phyloP scores from a whole-genome alignment of 176 grass and related monocot genomes.

The Ensete glaucum region DNA sequence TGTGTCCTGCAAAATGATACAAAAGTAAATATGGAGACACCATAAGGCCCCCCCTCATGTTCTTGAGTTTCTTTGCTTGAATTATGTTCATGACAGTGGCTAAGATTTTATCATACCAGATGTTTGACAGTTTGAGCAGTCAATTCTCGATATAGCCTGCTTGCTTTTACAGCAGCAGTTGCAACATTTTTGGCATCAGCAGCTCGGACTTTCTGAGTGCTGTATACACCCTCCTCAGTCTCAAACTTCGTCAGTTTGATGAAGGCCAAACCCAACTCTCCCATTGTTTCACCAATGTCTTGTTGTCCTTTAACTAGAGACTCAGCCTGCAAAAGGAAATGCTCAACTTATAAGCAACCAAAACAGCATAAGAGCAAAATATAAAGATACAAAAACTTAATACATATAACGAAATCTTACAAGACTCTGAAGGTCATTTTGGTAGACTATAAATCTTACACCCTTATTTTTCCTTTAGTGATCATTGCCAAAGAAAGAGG shows the following conservation, averaged over 20 bases:
- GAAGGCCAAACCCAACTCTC: slow-evolving; percentile 87
- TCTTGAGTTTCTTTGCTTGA: neutral
- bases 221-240: slow-evolving; percentile 62
- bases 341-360: neutral
- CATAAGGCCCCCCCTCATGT: neutral
- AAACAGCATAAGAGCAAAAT: neutral
- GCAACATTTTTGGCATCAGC: slow-evolving; percentile 74
- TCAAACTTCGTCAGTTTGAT: slow-evolving; percentile 92
- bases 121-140: slow-evolving; percentile 97
- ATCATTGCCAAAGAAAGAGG: neutral
- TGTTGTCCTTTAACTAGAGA: slow-evolving; percentile 85
- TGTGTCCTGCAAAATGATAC: slow-evolving; percentile 52
- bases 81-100: neutral
- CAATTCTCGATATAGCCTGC: slow-evolving; percentile 83
- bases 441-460: neutral
- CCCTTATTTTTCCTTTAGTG: neutral
- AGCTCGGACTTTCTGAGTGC: slow-evolving; percentile 71
- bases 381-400: neutral
- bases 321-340: slow-evolving; percentile 47
- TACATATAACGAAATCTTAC: too few species aligned
- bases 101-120: slow-evolving; percentile 39
- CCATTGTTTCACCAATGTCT: slow-evolving; percentile 98
- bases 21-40: neutral
- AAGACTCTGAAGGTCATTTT: too few species aligned
- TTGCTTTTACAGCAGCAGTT: slow-evolving; percentile 93